Conservation (phyloP, 2,329 filamentous ascomycete genomes). For the Hymenoscyphus fraxineus region DNA sequence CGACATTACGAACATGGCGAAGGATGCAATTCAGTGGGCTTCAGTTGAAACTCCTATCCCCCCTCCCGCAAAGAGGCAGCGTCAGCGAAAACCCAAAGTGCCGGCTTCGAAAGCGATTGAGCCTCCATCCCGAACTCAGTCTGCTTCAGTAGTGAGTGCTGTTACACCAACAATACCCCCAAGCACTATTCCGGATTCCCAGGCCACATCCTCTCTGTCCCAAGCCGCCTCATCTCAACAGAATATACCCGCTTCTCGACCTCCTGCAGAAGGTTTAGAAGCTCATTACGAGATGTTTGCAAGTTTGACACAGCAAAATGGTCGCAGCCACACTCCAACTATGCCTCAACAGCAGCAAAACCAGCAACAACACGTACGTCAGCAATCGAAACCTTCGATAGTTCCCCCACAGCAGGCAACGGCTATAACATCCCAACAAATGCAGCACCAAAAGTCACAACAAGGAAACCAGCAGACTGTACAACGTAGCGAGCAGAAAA, state of each 20-base stretch:
- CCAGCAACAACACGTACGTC: slow-evolving; percentile 28
- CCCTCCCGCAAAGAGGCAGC: slow-evolving; percentile 38
- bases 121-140: slow-evolving; percentile 26
- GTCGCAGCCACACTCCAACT: slow-evolving; percentile 28
- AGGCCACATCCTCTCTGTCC: slow-evolving; percentile 18
- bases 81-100: slow-evolving; percentile 39
- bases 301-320: slow-evolving; percentile 28
- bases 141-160: slow-evolving; percentile 28
- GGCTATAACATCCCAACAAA: slow-evolving; percentile 17
- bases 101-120: slow-evolving; percentile 22
- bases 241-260: slow-evolving; percentile 25
- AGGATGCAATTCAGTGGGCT: slow-evolving; percentile 30
- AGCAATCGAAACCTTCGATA: slow-evolving; percentile 27
- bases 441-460: slow-evolving; percentile 25
- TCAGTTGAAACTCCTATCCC: slow-evolving; percentile 25
- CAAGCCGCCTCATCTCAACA: slow-evolving; percentile 21
- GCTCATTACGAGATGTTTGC: slow-evolving; percentile 35
- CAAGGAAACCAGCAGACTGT: slow-evolving; percentile 22
- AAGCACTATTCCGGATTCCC: slow-evolving; percentile 32
- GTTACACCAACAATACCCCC: slow-evolving; percentile 30
- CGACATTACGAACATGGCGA: slow-evolving; percentile 17
- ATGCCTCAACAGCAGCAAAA: slow-evolving; percentile 24
- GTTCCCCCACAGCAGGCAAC: slow-evolving; percentile 21
- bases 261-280: slow-evolving; percentile 33
- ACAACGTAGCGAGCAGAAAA: slow-evolving; percentile 29